Conservation (phyloP, 2,329 filamentous ascomycete species). For the Coniochaeta ligniaria region DNA sequence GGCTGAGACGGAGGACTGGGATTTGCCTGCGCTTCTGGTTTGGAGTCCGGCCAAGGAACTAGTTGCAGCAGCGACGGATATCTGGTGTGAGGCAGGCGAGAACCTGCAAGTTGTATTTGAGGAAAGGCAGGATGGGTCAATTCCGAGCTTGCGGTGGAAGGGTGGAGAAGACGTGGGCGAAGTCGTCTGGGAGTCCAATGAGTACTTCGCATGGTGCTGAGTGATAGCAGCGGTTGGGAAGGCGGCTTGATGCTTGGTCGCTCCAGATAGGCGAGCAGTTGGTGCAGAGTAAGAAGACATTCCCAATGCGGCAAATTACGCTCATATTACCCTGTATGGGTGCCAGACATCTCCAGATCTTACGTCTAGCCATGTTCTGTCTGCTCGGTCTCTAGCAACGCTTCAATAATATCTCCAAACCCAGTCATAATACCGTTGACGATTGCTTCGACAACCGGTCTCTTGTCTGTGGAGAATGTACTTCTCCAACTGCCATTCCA, state of each 20-base stretch:
- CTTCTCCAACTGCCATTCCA: conserved; percentile 14
- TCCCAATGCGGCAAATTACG: too few relatives aligned
- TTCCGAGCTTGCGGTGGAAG: conserved; percentile 28
- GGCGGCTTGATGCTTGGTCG: too few relatives aligned
- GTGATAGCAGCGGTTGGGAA: not conserved
- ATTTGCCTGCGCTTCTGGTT: conserved; percentile 24
- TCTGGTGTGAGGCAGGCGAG: conserved; percentile 28
- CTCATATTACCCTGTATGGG: too few relatives aligned
- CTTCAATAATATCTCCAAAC: conserved; percentile 11
- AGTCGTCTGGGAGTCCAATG: conserved; percentile 20
- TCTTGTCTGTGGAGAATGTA: conserved; percentile 10
- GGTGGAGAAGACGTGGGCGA: conserved; percentile 13
- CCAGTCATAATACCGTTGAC: conserved; percentile 13
- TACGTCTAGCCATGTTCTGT: not conserved
- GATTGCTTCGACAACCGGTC: conserved; percentile 13
- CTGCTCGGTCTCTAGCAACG: not conserved
- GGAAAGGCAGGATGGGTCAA: conserved; percentile 21
- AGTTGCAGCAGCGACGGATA: conserved; percentile 13
- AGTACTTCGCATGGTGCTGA: conserved; percentile 22
- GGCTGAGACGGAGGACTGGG: conserved; percentile 21
- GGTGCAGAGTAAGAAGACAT: too few relatives aligned
- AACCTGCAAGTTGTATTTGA: conserved; percentile 18
- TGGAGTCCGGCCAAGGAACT: conserved; percentile 24
- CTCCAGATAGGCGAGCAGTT: too few relatives aligned
- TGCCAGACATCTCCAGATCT: not conserved